These are phyloP conservation scores for Huntiella omanensis DNA, from an alignment of 2,329 filamentous ascomycete genomes.

Conservation along the genomic window DNA sequence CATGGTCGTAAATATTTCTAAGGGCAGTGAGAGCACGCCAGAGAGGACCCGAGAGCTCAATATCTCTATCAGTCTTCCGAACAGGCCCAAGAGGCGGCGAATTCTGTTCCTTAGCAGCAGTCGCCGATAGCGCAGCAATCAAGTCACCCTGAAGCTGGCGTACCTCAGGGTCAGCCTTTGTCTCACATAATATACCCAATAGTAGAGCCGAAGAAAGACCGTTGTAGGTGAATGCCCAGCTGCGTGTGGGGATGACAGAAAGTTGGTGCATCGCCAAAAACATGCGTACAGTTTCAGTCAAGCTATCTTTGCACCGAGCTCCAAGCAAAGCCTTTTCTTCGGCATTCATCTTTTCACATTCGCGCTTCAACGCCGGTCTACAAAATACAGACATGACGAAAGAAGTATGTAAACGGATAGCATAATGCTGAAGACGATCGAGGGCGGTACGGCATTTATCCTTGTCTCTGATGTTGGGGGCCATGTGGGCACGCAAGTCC, in stretches of 20 bases:
- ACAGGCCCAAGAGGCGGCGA: constrained; percentile 32
- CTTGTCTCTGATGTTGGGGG: constrained; percentile 36
- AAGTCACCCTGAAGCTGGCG: constrained; percentile 44
- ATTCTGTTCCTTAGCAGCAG: constrained; percentile 41
- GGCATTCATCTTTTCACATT: constrained; percentile 27
- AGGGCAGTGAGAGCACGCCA: constrained; percentile 41
- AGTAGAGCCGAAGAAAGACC: constrained; percentile 46
- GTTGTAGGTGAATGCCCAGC: constrained; percentile 51
- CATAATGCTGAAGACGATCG: constrained; percentile 44
- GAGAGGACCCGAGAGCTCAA: constrained; percentile 41
- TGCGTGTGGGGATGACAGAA: constrained; percentile 45
- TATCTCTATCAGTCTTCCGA: constrained; percentile 36
- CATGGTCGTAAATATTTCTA: constrained; percentile 48
- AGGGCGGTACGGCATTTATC: constrained; percentile 45
- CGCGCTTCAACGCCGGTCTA: constrained; percentile 39
- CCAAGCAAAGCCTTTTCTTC: constrained; percentile 36
- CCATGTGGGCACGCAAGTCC: constrained; percentile 28
- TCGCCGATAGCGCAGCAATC: constrained; percentile 43
- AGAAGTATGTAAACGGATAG: constrained; percentile 44
- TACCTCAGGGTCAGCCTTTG: constrained; percentile 43
- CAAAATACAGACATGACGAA: constrained; percentile 48
- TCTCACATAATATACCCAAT: constrained; percentile 43
- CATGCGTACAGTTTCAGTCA: constrained; percentile 48
- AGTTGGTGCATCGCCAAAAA: constrained; percentile 51
- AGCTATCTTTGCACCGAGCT: constrained; percentile 40